These are phyloP conservation scores for Bolboschoenoplectus hybrid DNA, from an alignment of 202 grass and related monocot species.

Conservation along the genomic window DNA sequence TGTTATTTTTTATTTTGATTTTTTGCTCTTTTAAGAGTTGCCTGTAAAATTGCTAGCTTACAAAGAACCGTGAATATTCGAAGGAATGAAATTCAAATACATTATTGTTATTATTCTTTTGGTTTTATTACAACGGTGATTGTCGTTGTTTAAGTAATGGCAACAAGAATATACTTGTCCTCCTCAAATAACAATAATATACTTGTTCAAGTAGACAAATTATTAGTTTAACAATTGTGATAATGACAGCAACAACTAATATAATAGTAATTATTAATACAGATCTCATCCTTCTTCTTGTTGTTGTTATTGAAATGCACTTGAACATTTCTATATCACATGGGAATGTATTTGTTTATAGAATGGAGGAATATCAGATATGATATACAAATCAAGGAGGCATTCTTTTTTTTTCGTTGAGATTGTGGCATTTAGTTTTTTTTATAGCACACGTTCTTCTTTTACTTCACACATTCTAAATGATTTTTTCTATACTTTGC, in stretches of 20 bases:
- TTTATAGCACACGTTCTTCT: neutral
- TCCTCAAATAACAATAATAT: slow-evolving; percentile 7
- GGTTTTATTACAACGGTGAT: neutral
- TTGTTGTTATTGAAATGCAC: neutral
- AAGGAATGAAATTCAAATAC: neutral
- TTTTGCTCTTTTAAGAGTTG: neutral
- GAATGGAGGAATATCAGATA: neutral
- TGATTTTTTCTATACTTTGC: neutral
- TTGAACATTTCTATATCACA: neutral
- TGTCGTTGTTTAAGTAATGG: neutral
- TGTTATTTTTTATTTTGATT: neutral
- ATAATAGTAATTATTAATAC: neutral
- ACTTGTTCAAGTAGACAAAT: neutral
- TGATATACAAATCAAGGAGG: neutral
- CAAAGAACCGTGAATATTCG: neutral
- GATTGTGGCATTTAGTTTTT: neutral
- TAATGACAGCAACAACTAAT: neutral
- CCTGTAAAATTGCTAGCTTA: neutral
- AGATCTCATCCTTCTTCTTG: neutral
- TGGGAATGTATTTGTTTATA: neutral
- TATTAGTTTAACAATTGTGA: neutral
- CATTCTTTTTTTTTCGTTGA: neutral
- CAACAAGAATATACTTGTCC: neutral
- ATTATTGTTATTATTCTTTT: neutral
- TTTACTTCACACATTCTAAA: slow-evolving; percentile 26